These are phyloP conservation scores for Candida freyschussii DNA, from an alignment of 1,139 yeast species.

Conservation along the genomic window DNA sequence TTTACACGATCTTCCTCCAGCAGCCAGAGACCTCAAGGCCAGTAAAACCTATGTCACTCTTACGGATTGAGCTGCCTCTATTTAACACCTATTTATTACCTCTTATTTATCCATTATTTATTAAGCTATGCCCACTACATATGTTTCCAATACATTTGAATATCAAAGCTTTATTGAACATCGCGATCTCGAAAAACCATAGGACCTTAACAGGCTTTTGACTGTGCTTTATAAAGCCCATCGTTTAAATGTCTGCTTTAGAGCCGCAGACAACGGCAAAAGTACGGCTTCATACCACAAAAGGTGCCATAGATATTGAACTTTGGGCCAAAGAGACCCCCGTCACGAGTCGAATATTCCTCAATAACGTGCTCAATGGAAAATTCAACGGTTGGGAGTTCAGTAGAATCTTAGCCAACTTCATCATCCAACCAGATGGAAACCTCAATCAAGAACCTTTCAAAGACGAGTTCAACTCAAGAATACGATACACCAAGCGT, in stretches of 20 bases:
- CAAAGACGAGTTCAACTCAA: conserved; percentile 47
- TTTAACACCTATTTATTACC: conserved; percentile 6
- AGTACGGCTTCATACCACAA: conserved; percentile 50
- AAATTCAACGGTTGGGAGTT: conserved; percentile 40
- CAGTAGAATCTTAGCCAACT: conserved; percentile 35
- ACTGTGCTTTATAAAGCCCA: too few species aligned
- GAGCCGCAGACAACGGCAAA: conserved; percentile 64
- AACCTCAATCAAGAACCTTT: conserved; percentile 27
- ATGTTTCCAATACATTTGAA: not conserved
- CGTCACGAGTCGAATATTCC: conserved; percentile 40
- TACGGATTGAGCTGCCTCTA: conserved; percentile 8
- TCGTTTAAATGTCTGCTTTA: conserved; percentile 16
- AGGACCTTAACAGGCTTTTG: too few species aligned
- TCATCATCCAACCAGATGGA: conserved; percentile 38
- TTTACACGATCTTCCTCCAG: conserved; percentile 29
- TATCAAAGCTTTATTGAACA: too few species aligned
- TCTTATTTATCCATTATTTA: conserved; percentile 1
- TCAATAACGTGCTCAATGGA: conserved; percentile 44
- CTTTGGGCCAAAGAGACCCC: conserved; percentile 75
- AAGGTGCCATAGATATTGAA: conserved; percentile 57
- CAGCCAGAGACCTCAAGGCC: conserved; percentile 19
- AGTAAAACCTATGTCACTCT: conserved; percentile 16
- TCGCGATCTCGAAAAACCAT: too few species aligned
- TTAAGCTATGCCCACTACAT: conserved; percentile 1
- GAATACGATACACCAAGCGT: conserved; percentile 49